Conservation (phyloP, 139 green algal genomes). For the Coelastrella sp. region DNA sequence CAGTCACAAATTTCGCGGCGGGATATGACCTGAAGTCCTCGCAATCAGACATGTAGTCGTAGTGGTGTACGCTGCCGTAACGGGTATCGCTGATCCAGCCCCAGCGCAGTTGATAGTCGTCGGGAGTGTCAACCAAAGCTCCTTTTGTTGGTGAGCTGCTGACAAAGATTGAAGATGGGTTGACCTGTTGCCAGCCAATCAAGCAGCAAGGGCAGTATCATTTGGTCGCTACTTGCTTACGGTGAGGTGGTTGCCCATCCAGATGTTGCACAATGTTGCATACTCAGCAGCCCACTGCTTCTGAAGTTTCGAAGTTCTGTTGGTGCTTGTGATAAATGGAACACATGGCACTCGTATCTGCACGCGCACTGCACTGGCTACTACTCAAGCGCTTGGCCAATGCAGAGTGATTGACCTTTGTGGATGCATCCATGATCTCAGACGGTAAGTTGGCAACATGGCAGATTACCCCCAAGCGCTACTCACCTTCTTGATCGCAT, state of each 20-base stretch:
- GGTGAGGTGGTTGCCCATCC: too few species aligned
- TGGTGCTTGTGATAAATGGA: background rate
- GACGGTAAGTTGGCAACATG: too few species aligned
- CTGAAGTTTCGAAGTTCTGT: too few species aligned
- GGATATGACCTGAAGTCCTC: conserved; percentile 54
- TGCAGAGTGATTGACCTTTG: too few species aligned
- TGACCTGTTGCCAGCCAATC: conserved; percentile 12
- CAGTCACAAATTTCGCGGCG: conserved; percentile 12
- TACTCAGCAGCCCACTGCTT: too few species aligned
- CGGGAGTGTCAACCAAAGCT: background rate
- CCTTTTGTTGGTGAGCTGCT: conserved; percentile 29
- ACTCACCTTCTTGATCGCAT: conserved; percentile 39
- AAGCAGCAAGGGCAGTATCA: background rate
- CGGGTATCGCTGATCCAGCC: conserved; percentile 33
- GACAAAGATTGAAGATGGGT: conserved; percentile 17
- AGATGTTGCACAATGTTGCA: too few species aligned
- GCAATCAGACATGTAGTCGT: conserved; percentile 67
- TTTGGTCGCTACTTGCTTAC: too few species aligned
- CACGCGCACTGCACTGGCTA: too few species aligned
- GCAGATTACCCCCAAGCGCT: background rate
- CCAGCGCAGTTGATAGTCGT: conserved; percentile 12
- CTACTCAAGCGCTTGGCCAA: too few species aligned
- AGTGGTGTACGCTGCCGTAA: conserved; percentile 73
- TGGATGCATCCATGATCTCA: too few species aligned
- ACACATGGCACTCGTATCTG: too few species aligned